Percentiles rank a stretch among this genome's conserved stretches.
These are phyloP conservation scores for Naegleria lovaniensis DNA, from an alignment of 208 protist genomes.

Conservation along the genomic window DNA sequence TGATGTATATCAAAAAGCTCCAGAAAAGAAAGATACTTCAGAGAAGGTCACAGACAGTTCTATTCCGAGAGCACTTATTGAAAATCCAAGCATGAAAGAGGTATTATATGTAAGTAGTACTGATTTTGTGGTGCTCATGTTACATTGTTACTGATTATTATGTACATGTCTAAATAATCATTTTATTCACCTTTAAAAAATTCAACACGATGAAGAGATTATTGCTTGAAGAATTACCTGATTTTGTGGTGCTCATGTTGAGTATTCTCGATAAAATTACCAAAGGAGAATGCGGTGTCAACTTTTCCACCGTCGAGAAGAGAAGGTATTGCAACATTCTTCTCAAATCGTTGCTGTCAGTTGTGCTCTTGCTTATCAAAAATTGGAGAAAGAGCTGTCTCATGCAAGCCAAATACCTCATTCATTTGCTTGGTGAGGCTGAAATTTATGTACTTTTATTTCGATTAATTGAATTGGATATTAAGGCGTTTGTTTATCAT, in stretches of 20 bases:
- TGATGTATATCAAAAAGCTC: not conserved
- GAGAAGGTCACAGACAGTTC: not conserved
- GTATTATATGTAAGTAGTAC: not conserved
- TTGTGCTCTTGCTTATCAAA: not conserved
- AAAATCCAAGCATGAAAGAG: not conserved
- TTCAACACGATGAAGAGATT: not conserved
- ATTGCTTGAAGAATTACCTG: not conserved
- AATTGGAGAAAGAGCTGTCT: not conserved
- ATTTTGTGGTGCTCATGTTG: not conserved
- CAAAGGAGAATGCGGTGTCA: not conserved
- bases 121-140: too few relatives aligned
- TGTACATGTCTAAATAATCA: too few relatives aligned
- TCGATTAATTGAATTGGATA: not conserved
- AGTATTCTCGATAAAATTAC: not conserved
- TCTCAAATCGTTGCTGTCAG: not conserved
- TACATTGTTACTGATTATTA: too few relatives aligned
- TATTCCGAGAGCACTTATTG: not conserved
- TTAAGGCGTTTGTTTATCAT: not conserved
- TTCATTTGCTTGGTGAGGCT: not conserved
- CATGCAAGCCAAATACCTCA: not conserved
- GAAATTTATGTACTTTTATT: not conserved
- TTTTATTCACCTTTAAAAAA: not conserved
- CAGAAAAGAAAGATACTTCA: not conserved
- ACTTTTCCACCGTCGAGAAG: not conserved
- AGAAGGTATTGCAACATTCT: not conserved